Base-by-base conservation (phyloP, 768 basidiomycete genomes). In the Panus rudis region DNA sequence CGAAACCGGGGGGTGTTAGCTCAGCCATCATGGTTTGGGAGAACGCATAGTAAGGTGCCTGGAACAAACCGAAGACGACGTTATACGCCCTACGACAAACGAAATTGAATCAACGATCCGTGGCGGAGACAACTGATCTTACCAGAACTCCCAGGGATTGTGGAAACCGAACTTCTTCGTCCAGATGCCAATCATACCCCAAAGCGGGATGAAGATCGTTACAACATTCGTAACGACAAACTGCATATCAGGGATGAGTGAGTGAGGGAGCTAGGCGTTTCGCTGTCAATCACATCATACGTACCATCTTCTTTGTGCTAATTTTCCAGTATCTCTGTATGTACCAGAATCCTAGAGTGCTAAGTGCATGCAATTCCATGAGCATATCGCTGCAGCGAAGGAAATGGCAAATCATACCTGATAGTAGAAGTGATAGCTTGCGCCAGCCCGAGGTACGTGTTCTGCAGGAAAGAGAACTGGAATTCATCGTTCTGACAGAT, bases 21-120 rank as follows among this genome's bases (percentile, higher is more conserved):
- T 92, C 90, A 1, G 85, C 84, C 85, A 89, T 89, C 82, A 87
- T 84, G 0, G 84, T 88, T 57, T 86, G 81, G 3, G 86, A 79
- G 57, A 84, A 88, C 1, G 90, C 85, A 56, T 87, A 92, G 63
- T 89, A 92, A 0, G 89, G 89, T 1, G 84, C 84, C 65, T 90
- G 84, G 70, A 88, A 88, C 7, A 90, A 62, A 11, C 87, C 86
- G 52, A 83, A 86, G 3, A 89, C 62, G 38, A 87, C 68, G 46
- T 88, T 89, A 64, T 90, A 91, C 4, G 76, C 79, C 81, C 82
- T 84, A 47, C 7, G 17, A 35, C 16, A 20, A n/a, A 30, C 28
- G 10, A 10, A 30, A n/a, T 17, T 16, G 21, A 7, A 6, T 35
- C 7, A 17, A 17, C 21, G 16, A 35, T n/a, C n/a, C n/a, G 33